Evolutionary conservation across 2,329 filamentous ascomycete species (phyloP).

Genomic region (Cladophialophora carrionii): DNA sequence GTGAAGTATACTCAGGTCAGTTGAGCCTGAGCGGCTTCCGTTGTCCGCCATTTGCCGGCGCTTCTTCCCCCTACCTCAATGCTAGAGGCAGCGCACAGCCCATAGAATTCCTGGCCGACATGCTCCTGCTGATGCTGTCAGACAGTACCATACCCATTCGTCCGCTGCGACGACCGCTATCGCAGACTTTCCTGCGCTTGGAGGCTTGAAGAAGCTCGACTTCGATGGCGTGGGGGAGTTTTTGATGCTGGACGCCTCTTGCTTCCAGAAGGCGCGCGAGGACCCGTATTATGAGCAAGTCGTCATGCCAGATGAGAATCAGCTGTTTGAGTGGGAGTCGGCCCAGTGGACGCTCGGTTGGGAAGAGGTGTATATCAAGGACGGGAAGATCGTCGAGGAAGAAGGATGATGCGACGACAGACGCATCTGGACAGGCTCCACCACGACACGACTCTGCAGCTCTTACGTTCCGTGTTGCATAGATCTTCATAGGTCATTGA

Average conservation of each 20-base stretch:
- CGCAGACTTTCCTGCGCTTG: conserved; percentile 7
- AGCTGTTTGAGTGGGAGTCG: conserved; percentile 12
- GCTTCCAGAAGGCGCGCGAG: conserved; percentile 13
- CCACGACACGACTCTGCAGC: background rate
- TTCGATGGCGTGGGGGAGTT: conserved; percentile 15
- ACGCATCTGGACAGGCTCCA: background rate
- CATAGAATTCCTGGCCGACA: background rate
- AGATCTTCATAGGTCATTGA: conserved; percentile 36
- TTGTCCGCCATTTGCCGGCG: background rate
- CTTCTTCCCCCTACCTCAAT: background rate
- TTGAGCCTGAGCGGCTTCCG: background rate
- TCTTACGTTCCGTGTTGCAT: background rate
- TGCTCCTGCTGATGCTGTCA: conserved; percentile 1
- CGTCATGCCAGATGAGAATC: conserved; percentile 8
- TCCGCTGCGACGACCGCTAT: background rate
- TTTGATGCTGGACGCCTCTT: conserved; percentile 6
- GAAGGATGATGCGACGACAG: background rate
- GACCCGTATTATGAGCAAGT: conserved; percentile 13
- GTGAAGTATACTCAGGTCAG: conserved; percentile 19
- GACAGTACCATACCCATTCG: conserved; percentile 14
- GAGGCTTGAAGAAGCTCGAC: background rate
- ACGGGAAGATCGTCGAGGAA: conserved; percentile 8
- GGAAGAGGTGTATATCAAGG: conserved; percentile 18
- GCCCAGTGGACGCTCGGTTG: conserved; percentile 12
- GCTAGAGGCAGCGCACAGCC: no score